Evolutionary conservation across 2,329 filamentous ascomycete species (phyloP), one percentile per base, ranked within the genome.

Genomic region (Trichophaea hybrida): DNA sequence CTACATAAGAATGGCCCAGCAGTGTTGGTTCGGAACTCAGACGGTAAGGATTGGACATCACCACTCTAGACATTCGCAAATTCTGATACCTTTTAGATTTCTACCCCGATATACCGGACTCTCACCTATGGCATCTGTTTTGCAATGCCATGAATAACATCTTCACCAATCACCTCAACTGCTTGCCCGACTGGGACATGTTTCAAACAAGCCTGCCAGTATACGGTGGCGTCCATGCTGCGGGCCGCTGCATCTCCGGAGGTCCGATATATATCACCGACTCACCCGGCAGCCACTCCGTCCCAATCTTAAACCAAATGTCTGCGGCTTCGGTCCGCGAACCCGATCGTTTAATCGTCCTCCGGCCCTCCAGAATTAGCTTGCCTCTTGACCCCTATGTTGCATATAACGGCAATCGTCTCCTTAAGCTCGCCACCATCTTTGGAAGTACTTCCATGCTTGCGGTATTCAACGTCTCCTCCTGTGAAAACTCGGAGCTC

Each of bases 231-330:
- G 94, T 93, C 70, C 93, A 98, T 67, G 93, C 88, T 4, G 91
- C 93, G 1, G 90, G 89, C 1, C 80, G 93, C 51, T 94, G 88
- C 71, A 77, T 98, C 7, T 90, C 85, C 52, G 93, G 93, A 6
- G 93, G 93, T 0, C 93, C 91, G 0, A 85, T 98, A 44, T 96
- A 94, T 68, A 90, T 98, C 70, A 97, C 91, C 0, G 93, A 98
- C 71, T 79, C 82, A 0, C 91, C 91, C 0, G 90, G 88, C 0
- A 74, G 87, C 61, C 88, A 97, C 71, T 79, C 95, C 68, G 69
- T 89, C 34, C 73, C 77, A 5, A 72, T 98, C 13, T 85, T 98
- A 61, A 73, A 38, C 40, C 40, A 35, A 7, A 57, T 57, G 55
- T 10, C 40, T 4, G 55, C 55, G 3, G 5, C 24, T 5, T 32